Evolutionary conservation across 192 early-diverging fungal species (phyloP).

Genomic region (Dispira parvispora): DNA sequence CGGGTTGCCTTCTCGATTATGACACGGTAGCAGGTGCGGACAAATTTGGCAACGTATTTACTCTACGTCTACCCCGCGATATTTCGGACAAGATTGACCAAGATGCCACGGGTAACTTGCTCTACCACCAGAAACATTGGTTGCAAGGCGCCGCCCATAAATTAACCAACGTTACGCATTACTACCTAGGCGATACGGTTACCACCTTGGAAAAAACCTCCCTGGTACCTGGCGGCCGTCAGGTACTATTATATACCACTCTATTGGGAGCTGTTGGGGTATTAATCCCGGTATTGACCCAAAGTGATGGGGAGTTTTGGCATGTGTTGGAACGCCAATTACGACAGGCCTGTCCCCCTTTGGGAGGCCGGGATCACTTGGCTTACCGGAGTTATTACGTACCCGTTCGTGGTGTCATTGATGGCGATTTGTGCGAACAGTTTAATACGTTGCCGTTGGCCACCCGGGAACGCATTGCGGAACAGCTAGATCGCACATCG

Average conservation of each 20-base stretch:
- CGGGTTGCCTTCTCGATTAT: conserved; percentile 69
- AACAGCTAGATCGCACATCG: conserved; percentile 70
- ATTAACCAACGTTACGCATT: conserved; percentile 54
- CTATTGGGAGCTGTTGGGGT: conserved; percentile 71
- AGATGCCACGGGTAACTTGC: conserved; percentile 69
- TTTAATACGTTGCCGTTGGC: conserved; percentile 56
- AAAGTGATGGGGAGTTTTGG: conserved; percentile 89
- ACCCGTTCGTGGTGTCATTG: conserved; percentile 57
- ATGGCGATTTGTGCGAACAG: conserved; percentile 90
- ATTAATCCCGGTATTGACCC: conserved; percentile 71
- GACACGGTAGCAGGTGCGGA: conserved; percentile 86
- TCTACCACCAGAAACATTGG: conserved; percentile 64
- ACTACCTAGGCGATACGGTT: conserved; percentile 73
- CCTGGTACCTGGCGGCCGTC: conserved; percentile 73
- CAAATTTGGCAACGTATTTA: conserved; percentile 92
- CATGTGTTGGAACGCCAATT: conserved; percentile 81
- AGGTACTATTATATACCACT: conserved; percentile 73
- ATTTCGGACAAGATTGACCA: conserved; percentile 62
- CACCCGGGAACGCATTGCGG: conserved; percentile 61
- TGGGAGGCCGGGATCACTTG: conserved; percentile 76
- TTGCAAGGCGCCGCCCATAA: conserved; percentile 62
- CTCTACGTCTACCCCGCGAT: conserved; percentile 47
- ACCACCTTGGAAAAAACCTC: conserved; percentile 62
- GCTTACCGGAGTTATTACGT: conserved; percentile 61
- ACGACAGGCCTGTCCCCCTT: conserved; percentile 51